Evolutionary conservation across 73 alveolate species (phyloP).

Genomic region (Paramecium pentaurelia): DNA sequence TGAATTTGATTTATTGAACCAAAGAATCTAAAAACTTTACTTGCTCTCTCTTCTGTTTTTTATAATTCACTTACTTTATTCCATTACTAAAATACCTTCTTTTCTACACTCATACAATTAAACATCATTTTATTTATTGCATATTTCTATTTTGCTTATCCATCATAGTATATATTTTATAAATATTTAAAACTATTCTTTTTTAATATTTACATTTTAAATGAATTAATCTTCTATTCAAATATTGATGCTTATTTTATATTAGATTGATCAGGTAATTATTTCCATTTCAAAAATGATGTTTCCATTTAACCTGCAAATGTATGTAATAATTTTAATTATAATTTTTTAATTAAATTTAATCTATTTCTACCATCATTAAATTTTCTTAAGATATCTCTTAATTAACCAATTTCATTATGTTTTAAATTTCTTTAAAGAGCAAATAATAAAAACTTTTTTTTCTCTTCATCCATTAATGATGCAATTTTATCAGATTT

Average conservation of each 20-base stretch:
- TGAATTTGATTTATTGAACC: neutral
- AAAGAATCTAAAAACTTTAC: neutral
- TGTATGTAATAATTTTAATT: neutral
- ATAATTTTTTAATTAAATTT: neutral
- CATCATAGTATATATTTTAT: neutral
- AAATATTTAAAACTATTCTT: neutral
- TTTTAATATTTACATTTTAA: neutral
- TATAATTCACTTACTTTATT: neutral
- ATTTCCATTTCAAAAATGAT: neutral
- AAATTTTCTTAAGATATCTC: neutral
- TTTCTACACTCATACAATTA: slow-evolving; percentile 19
- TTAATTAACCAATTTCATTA: neutral
- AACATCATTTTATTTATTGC: neutral
- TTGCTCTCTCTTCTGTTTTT: neutral
- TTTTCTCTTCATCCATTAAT: neutral
- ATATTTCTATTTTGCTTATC: neutral
- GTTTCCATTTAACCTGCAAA: neutral
- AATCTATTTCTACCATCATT: neutral
- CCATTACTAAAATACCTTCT: neutral
- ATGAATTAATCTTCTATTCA: neutral
- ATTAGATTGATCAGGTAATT: neutral
- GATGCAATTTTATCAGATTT: neutral
- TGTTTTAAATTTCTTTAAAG: neutral
- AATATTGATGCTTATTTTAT: neutral
- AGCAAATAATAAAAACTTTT: neutral